Conservation (phyloP, 2,329 filamentous ascomycete species). For the Claviceps fusiformis region DNA sequence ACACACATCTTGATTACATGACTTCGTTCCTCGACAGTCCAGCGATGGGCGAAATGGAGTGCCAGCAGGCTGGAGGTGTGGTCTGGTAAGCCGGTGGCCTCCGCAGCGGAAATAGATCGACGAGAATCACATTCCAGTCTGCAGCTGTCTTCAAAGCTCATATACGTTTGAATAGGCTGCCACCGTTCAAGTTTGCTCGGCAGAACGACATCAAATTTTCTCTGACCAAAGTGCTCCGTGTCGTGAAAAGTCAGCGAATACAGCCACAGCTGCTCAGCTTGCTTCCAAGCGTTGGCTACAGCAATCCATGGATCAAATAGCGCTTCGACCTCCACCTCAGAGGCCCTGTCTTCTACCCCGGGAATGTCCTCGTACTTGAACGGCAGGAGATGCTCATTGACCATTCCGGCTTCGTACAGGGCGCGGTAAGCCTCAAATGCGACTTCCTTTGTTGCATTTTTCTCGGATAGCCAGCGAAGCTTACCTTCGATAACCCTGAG, state of each 20-base stretch:
- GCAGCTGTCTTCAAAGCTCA: constrained; percentile 24
- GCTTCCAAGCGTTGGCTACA: constrained; percentile 30
- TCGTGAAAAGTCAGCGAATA: constrained; percentile 23
- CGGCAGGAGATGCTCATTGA: constrained; percentile 71
- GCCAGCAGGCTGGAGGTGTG: constrained; percentile 32
- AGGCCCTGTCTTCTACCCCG: constrained; percentile 23
- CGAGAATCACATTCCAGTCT: constrained; percentile 12
- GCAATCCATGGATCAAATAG: constrained; percentile 33
- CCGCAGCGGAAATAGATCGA: constrained; percentile 8
- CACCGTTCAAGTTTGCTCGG: constrained; percentile 28
- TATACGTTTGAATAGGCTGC: constrained; percentile 25
- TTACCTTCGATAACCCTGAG: constrained; percentile 15
- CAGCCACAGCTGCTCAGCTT: constrained; percentile 9
- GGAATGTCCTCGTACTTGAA: constrained; percentile 28
- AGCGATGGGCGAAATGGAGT: constrained; percentile 35
- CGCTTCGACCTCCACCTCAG: constrained; percentile 22
- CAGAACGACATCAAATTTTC: constrained; percentile 28
- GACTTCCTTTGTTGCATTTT: constrained; percentile 63
- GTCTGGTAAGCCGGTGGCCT: constrained; percentile 17
- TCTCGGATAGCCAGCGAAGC: constrained; percentile 53
- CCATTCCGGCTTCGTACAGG: constrained; percentile 54
- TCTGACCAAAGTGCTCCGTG: constrained; percentile 10
- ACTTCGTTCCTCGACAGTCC: constrained; percentile 21
- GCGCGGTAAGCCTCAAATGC: constrained; percentile 66
- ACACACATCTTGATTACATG: constrained; percentile 31